phyloP scores from a whole-genome alignment of 2,329 filamentous ascomycete genomes.

The Aspergillus sp. region DNA sequence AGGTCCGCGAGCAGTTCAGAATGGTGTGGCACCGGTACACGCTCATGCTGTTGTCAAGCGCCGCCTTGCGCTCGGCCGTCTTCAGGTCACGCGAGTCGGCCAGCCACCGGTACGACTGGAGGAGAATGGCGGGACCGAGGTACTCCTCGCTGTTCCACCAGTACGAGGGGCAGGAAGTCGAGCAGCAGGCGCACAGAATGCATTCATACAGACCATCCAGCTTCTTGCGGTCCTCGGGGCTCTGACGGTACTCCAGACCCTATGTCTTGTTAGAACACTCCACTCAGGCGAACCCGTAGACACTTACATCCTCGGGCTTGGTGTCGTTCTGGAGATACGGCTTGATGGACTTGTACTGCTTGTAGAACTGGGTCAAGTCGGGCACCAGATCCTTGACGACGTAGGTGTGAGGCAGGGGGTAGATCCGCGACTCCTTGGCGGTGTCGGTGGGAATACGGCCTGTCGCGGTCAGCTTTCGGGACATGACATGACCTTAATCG shows the following conservation, averaged over 20 bases:
- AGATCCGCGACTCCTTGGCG: conserved; percentile 82
- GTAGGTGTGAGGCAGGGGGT: conserved; percentile 97
- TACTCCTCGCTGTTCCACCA: conserved; percentile 99
- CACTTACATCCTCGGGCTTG: conserved; percentile 73
- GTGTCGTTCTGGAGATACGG: conserved; percentile 93
- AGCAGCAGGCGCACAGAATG: conserved; percentile 99
- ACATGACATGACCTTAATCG: conserved; percentile 1
- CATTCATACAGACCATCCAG: conserved; percentile 98
- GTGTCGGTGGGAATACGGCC: conserved; percentile 90
- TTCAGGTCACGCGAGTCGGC: conserved; percentile 91
- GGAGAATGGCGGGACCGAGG: conserved; percentile 90
- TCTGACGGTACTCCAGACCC: conserved; percentile 91
- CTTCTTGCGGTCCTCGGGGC: conserved; percentile 89
- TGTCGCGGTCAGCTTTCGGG: conserved; percentile 44
- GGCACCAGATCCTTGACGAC: conserved; percentile 98
- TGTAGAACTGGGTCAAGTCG: conserved; percentile 98
- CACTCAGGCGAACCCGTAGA: background rate
- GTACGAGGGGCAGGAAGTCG: conserved; percentile 98
- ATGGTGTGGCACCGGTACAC: conserved; percentile 99
- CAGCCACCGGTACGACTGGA: conserved; percentile 98
- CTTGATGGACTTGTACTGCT: conserved; percentile 99
- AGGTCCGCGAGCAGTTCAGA: conserved; percentile 95
- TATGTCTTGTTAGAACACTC: conserved; percentile 36
- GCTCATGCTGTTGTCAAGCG: conserved; percentile 97
- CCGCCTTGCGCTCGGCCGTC: conserved; percentile 80